A percentile compares a stretch with the other conserved stretches of the same genome.
Evolutionary conservation across 2,329 filamentous ascomycete species (phyloP).

Genomic region (Mycosphaerelloides madeirae): DNA sequence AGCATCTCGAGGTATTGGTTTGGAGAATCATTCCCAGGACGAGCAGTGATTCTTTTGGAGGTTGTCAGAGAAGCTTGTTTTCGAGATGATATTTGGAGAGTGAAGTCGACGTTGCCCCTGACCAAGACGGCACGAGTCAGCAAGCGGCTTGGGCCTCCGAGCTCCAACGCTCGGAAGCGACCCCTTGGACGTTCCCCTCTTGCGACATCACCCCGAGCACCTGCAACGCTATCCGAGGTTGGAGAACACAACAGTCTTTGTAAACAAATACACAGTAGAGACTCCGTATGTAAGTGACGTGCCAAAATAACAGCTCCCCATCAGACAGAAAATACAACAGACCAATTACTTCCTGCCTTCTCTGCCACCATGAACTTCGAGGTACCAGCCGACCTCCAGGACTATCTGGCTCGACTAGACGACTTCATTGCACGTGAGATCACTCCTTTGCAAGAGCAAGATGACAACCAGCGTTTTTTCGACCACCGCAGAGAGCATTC

Average conservation of each 20-base stretch:
- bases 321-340: no score
- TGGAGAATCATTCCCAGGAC: no score
- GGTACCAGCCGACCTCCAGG: conserved; percentile 47
- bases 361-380: conserved; percentile 50
- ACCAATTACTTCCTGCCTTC: no score
- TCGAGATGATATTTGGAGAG: no score
- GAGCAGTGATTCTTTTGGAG: no score
- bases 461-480: conserved; percentile 62
- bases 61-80: no score
- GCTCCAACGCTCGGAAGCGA: no score
- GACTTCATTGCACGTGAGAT: conserved; percentile 48
- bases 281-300: background rate
- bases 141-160: no score
- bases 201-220: background rate
- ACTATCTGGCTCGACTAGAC: conserved; percentile 43
- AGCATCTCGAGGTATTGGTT: no score
- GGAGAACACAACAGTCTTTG: background rate
- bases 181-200: background rate
- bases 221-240: conserved; percentile 1
- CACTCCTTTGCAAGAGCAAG: conserved; percentile 49
- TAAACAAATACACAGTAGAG: background rate
- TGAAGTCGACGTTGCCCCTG: no score
- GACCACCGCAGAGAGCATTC: conserved; percentile 60
- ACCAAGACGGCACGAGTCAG: no score
- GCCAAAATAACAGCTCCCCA: background rate